Conservation (phyloP, 2,329 filamentous ascomycete species). For the Sarocladium kiliense region DNA sequence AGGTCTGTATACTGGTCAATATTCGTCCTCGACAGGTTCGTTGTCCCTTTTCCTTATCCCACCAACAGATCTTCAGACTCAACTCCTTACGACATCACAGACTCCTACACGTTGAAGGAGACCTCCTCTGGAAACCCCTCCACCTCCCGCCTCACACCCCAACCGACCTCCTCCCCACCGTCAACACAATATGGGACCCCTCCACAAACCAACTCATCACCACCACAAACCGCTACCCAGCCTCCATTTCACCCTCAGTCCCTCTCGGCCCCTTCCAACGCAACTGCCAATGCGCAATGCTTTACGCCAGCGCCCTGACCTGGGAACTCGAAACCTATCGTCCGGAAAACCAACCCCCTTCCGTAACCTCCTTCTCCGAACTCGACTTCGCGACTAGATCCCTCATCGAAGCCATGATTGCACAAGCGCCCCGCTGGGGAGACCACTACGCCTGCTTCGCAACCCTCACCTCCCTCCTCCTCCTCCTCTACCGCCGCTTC, state of each 20-base stretch:
- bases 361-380: conserved; percentile 23
- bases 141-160: conserved; percentile 30
- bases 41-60: too few species aligned
- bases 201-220: conserved; percentile 17
- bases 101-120: conserved; percentile 26
- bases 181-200: conserved; percentile 27
- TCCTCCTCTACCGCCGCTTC: conserved; percentile 28
- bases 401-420: conserved; percentile 28
- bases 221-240: conserved; percentile 21
- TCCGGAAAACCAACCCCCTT: conserved; percentile 14
- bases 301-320: conserved; percentile 24
- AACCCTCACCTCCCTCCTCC: conserved; percentile 28
- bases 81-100: conserved; percentile 15
- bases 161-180: conserved; percentile 28
- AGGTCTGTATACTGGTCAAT: conserved; percentile 38
- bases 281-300: conserved; percentile 29
- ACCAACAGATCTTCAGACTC: too few species aligned
- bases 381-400: conserved; percentile 25
- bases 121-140: conserved; percentile 24
- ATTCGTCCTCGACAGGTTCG: conserved; percentile 39
- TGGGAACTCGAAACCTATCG: conserved; percentile 17
- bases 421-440: conserved; percentile 26
- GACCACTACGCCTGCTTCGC: conserved; percentile 30
- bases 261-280: conserved; percentile 29
- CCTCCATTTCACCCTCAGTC: conserved; percentile 21